Percentiles rank a stretch among this genome's conserved stretches.
Evolutionary conservation across 108 stramenopile genomes (phyloP).

Genomic region (Pinguiococcus pyrenoidosus): DNA sequence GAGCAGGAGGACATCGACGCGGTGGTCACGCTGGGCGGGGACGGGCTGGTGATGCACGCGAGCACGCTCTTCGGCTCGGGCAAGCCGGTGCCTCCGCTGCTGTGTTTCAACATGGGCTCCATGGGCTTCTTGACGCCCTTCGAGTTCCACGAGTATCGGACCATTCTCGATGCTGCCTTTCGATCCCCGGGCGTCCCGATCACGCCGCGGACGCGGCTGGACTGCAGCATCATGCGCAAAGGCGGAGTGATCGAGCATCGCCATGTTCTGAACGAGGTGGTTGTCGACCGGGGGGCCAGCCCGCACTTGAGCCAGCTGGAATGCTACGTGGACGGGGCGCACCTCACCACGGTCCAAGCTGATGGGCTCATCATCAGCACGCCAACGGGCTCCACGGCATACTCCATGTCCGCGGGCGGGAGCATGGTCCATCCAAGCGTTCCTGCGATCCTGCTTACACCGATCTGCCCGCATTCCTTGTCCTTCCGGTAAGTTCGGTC

Average conservation of each 20-base stretch:
- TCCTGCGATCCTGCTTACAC: conserved; percentile 80
- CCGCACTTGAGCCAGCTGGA: conserved; percentile 76
- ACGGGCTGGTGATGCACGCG: conserved; percentile 27
- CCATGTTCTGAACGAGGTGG: conserved; percentile 88
- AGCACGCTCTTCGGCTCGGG: conserved; percentile 18
- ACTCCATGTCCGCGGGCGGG: conserved; percentile 86
- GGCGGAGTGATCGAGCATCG: conserved; percentile 49
- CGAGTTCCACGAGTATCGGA: conserved; percentile 21
- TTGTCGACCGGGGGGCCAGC: conserved; percentile 75
- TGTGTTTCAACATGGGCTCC: conserved; percentile 75
- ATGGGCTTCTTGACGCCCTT: conserved; percentile 87
- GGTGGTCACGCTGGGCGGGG: conserved; percentile 28
- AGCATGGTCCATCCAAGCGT: conserved; percentile 93
- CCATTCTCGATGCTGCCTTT: neutral
- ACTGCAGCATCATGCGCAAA: conserved; percentile 58
- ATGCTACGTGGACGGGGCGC: conserved; percentile 73
- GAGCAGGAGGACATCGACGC: conserved; percentile 16
- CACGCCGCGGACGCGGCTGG: conserved; percentile 76
- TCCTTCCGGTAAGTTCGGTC: too few species aligned
- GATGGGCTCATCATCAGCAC: conserved; percentile 91
- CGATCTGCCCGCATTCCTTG: conserved; percentile 76
- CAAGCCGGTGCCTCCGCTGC: conserved; percentile 50
- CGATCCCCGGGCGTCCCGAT: conserved; percentile 26
- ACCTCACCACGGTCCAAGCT: conserved; percentile 85
- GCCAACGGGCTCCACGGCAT: conserved; percentile 90